A percentile compares a stretch with the other conserved stretches of the same genome.
Conservation (phyloP, 1,284 basidiomycete genomes). For the Fistulinella cinereoalba region DNA sequence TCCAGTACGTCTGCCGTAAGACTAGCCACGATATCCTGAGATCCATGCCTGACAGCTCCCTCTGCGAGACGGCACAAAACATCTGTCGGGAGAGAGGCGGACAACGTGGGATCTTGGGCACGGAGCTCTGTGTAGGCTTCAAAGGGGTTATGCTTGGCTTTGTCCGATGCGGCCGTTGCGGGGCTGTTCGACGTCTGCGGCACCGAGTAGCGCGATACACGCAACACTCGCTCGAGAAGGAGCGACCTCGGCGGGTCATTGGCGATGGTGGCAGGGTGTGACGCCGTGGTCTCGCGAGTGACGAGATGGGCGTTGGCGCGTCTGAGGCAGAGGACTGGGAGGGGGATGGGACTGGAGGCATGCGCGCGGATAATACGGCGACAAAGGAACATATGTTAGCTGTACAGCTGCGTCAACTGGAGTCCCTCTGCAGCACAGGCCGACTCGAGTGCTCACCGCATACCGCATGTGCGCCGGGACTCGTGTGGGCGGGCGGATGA, state of each 20-base stretch:
- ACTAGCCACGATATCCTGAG: constrained; percentile 33
- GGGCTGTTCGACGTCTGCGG: constrained; percentile 16
- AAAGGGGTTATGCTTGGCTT: constrained; percentile 25
- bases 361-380: constrained; percentile 44
- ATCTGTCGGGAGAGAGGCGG: constrained; percentile 25
- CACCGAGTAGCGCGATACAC: constrained; percentile 29
- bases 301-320: constrained; percentile 22
- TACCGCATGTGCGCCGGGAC: constrained; percentile 46
- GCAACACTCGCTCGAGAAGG: constrained; percentile 28
- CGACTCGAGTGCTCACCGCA: constrained; percentile 49
- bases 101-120: constrained; percentile 20
- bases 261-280: not conserved
- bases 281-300: constrained; percentile 8
- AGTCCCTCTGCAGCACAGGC: not conserved
- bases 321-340: constrained; percentile 24
- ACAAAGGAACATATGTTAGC: constrained; percentile 62
- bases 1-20: constrained; percentile 37
- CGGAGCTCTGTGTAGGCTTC: constrained; percentile 29
- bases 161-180: constrained; percentile 10
- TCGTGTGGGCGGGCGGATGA: constrained; percentile 16
- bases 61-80: constrained; percentile 31
- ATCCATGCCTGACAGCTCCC: constrained; percentile 32
- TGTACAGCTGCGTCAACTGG: constrained; percentile 19
- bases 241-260: constrained; percentile 1
- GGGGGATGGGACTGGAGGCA: constrained; percentile 30